These are phyloP conservation scores for Kazachstania kunashirensis DNA, from an alignment of 805 yeast species.

Conservation along the genomic window DNA sequence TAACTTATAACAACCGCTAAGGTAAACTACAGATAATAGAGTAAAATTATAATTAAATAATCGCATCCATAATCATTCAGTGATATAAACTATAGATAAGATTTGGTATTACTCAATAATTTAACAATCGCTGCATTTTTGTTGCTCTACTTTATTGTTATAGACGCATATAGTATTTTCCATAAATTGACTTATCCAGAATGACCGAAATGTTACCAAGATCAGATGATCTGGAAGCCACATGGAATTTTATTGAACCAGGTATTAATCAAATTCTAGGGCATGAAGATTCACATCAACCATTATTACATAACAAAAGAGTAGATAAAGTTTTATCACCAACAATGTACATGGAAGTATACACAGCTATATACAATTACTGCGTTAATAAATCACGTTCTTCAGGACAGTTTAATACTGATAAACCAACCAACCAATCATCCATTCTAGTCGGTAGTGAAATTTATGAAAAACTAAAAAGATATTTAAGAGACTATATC, in stretches of 20 bases:
- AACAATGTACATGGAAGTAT: conserved; percentile 77
- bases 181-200: background rate
- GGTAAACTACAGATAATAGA: too few relatives aligned
- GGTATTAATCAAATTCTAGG: conserved; percentile 64
- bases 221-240: conserved; percentile 53
- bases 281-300: conserved; percentile 31
- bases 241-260: conserved; percentile 74
- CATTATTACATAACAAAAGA: conserved; percentile 13
- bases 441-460: conserved; percentile 75
- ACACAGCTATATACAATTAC: conserved; percentile 86
- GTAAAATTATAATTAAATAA: too few relatives aligned
- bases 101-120: too few relatives aligned
- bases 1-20: too few relatives aligned
- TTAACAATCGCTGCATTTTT: too few relatives aligned
- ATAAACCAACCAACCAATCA: conserved; percentile 28
- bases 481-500: conserved; percentile 55
- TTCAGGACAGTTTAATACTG: conserved; percentile 32
- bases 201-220: conserved; percentile 37
- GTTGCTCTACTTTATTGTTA: too few relatives aligned
- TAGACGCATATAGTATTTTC: background rate
- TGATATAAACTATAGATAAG: too few relatives aligned
- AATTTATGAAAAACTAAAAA: conserved; percentile 62
- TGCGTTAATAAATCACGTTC: conserved; percentile 71
- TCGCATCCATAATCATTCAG: too few relatives aligned
- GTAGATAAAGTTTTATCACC: conserved; percentile 59